Base-by-base conservation (phyloP, 2,329 filamentous ascomycete genomes). In the Hypoxylon sp. region DNA sequence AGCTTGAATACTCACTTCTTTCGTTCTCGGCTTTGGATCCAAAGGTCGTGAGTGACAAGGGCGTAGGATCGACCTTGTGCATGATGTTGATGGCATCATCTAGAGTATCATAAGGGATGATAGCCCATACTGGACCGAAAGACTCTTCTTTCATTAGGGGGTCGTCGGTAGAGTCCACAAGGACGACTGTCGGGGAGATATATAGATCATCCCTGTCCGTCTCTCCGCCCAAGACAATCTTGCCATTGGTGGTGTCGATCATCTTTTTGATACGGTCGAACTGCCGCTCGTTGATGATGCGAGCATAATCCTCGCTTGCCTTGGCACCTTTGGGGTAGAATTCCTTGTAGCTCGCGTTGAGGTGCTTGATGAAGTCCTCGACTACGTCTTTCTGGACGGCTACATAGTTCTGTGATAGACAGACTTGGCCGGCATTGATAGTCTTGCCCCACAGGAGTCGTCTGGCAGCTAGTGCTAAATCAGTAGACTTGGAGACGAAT, bases 141-240 rank as follows among this genome's bases (percentile, higher is more conserved):
- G 91, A 93, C 83, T 99, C 96, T 70, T 97, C 89, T 24, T 83
- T 82, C 76, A 98, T 87, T 80, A 98, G 88, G 6, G 91, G 86
- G 81, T 97, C 95, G 53, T 94, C 87, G 14, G 87, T 78, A 69
- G 89, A 90, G 72, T 92, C 86, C 39, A 98, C 91, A 67, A 93
- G 86, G n/a, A 99, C 90, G n/a, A 95, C 90, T 0, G 96, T 99
- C 0, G 94, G 93, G 78, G 95, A 94, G 74, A 99, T 96, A 81
- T 92, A 98, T 54, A 92, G 89, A 33, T 93, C 87, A 37, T 87
- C 84, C 78, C 93, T 90, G 79, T 98, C 94, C 83, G 92, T 90
- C 60, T 90, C 89, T 53, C 96, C 96, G 57, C 96, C 96, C 75
- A 97, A 83, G 53, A 98, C 85, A 71, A 99, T 94, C 82, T 92